These are phyloP conservation scores for Obba rivulosa DNA, from an alignment of 768 basidiomycete genomes.

Conservation along the genomic window DNA sequence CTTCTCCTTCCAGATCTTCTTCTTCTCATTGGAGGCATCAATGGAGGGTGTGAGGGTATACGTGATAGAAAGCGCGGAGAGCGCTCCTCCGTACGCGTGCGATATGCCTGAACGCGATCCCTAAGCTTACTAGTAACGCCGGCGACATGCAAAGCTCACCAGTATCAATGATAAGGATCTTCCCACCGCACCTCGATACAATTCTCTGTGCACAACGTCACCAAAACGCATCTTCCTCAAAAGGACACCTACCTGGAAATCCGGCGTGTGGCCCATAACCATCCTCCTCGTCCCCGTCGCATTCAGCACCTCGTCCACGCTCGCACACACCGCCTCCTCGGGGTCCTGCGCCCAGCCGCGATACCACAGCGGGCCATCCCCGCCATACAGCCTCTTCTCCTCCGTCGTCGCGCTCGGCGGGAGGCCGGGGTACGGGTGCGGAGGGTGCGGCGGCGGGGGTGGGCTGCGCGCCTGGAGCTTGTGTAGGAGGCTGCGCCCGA, in stretches of 20 bases:
- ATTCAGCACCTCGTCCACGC: constrained; percentile 64
- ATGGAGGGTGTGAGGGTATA: constrained; percentile 71
- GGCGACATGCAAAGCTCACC: constrained; percentile 36
- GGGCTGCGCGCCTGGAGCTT: constrained; percentile 64
- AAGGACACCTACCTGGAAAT: constrained; percentile 53
- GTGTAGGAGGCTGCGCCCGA: constrained; percentile 62
- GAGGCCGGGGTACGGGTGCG: constrained; percentile 65
- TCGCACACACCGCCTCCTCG: constrained; percentile 63
- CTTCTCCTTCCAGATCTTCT: constrained; percentile 49
- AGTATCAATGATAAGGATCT: constrained; percentile 94
- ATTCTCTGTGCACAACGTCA: constrained; percentile 47
- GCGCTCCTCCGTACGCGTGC: constrained; percentile 88
- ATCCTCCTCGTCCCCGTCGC: constrained; percentile 80
- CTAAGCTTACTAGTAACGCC: constrained; percentile 6
- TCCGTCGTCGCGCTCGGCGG: constrained; percentile 59
- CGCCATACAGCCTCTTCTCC: constrained; percentile 67
- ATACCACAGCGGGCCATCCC: constrained; percentile 89
- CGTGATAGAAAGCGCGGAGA: constrained; percentile 83
- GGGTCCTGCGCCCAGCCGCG: constrained; percentile 82
- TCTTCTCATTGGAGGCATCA: constrained; percentile 15
- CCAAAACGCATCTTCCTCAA: background rate
- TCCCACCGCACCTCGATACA: constrained; percentile 82
- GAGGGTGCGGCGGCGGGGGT: constrained; percentile 75
- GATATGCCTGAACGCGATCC: constrained; percentile 65
- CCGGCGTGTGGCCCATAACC: constrained; percentile 97